These are phyloP conservation scores for Dendrobium nobile DNA, from an alignment of 106 monocot species.

Conservation along the genomic window DNA sequence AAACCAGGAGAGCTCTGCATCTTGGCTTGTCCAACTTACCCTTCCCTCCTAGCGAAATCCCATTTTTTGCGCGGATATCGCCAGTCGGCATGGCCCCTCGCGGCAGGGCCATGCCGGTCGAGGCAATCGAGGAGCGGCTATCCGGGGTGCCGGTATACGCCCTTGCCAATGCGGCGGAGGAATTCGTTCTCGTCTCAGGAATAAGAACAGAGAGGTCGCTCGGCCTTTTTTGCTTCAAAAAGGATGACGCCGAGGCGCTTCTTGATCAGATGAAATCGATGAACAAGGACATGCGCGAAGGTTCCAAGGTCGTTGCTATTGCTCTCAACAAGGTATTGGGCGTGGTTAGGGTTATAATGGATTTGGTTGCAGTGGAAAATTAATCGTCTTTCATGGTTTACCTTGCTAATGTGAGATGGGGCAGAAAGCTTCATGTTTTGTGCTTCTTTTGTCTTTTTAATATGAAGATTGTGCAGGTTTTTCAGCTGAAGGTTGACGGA, in stretches of 20 bases:
- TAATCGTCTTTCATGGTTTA: neutral
- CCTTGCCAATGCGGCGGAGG: conserved; percentile 59
- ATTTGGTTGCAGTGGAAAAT: neutral
- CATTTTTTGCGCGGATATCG: conserved; percentile 18
- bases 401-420: neutral
- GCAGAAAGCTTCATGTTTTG: neutral
- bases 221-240: conserved; percentile 71
- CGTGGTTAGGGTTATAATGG: neutral
- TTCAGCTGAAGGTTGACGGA: conserved; percentile 79
- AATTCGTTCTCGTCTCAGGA: conserved; percentile 83
- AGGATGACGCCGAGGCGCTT: conserved; percentile 74
- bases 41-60: neutral
- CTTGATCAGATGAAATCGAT: conserved; percentile 66
- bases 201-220: conserved; percentile 44
- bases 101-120: conserved; percentile 22
- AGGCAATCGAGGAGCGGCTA: conserved; percentile 56
- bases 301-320: conserved; percentile 71
- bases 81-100: neutral
- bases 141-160: conserved; percentile 84
- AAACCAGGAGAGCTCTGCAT: neutral
- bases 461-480: conserved; percentile 46
- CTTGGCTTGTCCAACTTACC: neutral
- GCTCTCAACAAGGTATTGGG: conserved; percentile 72
- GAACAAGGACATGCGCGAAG: conserved; percentile 36
- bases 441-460: conserved; percentile 1